Percentiles rank a stretch among this genome's conserved stretches.
Conservation (phyloP, 2,329 filamentous ascomycete genomes). For the Pseudogymnoascus sp. region DNA sequence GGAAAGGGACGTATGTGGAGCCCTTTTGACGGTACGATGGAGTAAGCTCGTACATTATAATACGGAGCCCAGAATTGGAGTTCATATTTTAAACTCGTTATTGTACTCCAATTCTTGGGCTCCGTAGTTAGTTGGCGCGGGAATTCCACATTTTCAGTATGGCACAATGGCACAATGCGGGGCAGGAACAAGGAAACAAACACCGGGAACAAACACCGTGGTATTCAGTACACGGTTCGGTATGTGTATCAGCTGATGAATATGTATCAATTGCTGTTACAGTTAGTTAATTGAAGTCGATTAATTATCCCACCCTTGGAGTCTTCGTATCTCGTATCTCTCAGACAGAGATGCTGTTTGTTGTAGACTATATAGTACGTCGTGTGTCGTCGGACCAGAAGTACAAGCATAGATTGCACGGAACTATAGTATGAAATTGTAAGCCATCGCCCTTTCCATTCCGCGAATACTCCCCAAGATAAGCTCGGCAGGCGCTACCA, state of each 20-base stretch:
- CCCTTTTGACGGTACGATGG: neutral
- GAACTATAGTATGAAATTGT: neutral
- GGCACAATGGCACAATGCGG: neutral
- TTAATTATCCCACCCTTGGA: neutral
- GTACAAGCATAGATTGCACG: neutral
- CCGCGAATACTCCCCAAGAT: neutral
- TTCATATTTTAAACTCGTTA: too few relatives aligned
- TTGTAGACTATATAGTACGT: neutral
- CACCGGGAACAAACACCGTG: neutral
- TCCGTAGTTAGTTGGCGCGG: neutral
- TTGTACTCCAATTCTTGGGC: neutral
- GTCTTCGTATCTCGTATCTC: neutral
- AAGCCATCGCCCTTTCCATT: neutral
- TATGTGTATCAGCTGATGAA: neutral
- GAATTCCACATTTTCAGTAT: neutral
- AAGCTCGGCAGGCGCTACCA: neutral
- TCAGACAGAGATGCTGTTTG: neutral
- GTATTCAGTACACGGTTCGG: neutral
- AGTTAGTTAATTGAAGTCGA: neutral
- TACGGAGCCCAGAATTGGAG: slow-evolving; percentile 1
- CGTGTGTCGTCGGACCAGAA: neutral
- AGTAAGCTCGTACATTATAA: neutral
- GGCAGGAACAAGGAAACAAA: neutral
- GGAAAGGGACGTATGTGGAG: neutral
- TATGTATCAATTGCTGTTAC: neutral